phyloP scores from a whole-genome alignment of 148 eudicot genomes.

The Rhododendron ovatum region DNA sequence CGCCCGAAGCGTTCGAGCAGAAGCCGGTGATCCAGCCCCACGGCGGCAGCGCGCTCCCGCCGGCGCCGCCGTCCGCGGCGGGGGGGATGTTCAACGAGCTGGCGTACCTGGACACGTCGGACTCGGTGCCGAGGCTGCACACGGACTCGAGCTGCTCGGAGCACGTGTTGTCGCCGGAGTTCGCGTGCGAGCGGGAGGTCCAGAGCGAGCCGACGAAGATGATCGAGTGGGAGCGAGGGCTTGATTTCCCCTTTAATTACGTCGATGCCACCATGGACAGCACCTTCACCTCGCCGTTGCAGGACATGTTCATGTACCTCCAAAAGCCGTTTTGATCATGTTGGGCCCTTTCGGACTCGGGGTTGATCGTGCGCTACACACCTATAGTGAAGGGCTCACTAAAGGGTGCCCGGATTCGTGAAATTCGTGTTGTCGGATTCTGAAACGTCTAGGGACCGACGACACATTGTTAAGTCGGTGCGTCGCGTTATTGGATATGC shows the following conservation, averaged over 20 bases:
- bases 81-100: constrained; percentile 27
- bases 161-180: constrained; percentile 49
- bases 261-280: constrained; percentile 26
- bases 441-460: not conserved
- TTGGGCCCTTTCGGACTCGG: not conserved
- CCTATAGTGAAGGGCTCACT: too few relatives aligned
- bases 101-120: constrained; percentile 38
- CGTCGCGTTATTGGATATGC: not conserved
- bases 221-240: constrained; percentile 20
- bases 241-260: constrained; percentile 35
- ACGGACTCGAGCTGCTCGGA: constrained; percentile 54
- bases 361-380: not conserved
- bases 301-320: constrained; percentile 44
- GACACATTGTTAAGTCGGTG: not conserved
- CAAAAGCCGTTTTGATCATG: constrained; percentile 28
- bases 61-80: constrained; percentile 16
- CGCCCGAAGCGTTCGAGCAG: constrained; percentile 24
- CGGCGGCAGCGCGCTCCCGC: not conserved
- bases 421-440: not conserved
- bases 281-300: constrained; percentile 25
- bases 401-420: not conserved
- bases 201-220: constrained; percentile 51
- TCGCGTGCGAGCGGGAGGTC: constrained; percentile 41
- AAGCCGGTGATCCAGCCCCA: constrained; percentile 31
- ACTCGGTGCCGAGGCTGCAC: constrained; percentile 42